phyloP scores from a whole-genome alignment of 2,329 filamentous ascomycete genomes.

The Lachnellula subtilissima region DNA sequence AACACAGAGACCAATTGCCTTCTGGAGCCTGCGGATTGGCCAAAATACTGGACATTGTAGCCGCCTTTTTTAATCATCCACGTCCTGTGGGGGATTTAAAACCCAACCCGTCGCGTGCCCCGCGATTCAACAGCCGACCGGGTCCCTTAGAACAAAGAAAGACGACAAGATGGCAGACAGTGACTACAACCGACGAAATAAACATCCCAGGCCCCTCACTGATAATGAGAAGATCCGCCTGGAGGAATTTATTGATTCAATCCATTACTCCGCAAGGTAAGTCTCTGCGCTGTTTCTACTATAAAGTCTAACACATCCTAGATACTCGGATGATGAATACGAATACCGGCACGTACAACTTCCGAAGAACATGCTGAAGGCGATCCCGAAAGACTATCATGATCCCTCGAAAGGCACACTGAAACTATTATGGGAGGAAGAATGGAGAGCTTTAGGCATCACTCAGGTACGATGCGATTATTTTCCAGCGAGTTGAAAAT shows the following conservation, averaged over 20 bases:
- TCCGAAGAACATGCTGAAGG: slow-evolving; percentile 97
- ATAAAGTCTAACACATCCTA: slow-evolving; percentile 36
- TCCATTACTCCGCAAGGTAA: slow-evolving; percentile 92
- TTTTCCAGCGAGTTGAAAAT: neutral
- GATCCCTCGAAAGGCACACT: slow-evolving; percentile 84
- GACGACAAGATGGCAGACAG: slow-evolving; percentile 24
- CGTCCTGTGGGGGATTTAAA: neutral
- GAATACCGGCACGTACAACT: slow-evolving; percentile 98
- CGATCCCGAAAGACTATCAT: slow-evolving; percentile 91
- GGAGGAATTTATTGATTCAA: slow-evolving; percentile 87
- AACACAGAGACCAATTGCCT: too few species aligned
- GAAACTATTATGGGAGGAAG: slow-evolving; percentile 96
- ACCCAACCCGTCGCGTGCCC: slow-evolving; percentile 11
- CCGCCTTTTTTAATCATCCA: neutral
- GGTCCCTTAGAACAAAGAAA: neutral
- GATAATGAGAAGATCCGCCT: slow-evolving; percentile 78
- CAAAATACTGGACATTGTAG: too few species aligned
- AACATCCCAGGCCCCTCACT: slow-evolving; percentile 71
- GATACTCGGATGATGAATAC: slow-evolving; percentile 87
- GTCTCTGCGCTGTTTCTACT: slow-evolving; percentile 24
- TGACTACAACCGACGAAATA: slow-evolving; percentile 81
- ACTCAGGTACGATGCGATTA: slow-evolving; percentile 67
- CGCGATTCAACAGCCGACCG: slow-evolving; percentile 1
- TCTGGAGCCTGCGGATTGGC: too few species aligned
- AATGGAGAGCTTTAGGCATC: slow-evolving; percentile 95